Evolutionary conservation across 371 early-diverging fungal genomes (phyloP), one percentile per base, ranked within the genome.

Genomic region (Actinomortierella wolfii): DNA sequence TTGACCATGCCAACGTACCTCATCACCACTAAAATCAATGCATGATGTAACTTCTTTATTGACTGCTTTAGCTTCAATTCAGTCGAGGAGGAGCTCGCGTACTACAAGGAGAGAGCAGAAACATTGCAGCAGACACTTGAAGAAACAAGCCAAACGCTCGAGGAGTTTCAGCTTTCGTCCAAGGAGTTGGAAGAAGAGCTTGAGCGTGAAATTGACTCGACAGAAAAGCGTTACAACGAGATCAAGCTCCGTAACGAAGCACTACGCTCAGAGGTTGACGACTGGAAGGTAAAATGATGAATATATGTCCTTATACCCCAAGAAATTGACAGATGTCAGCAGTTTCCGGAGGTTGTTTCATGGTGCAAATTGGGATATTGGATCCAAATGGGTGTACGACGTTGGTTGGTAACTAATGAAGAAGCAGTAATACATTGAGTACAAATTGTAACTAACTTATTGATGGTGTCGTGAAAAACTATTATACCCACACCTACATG

Each of bases 141-240:
- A 34, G 86, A 87, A 25, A 86, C 88, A n/a, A 77, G 81, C 47
- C 76, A 76, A 28, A 79, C 82, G 11, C 58, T 87, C 29, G 88
- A 87, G 51, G 88, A 87, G 54, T 86, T 85, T 51, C 88, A 87
- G 61, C 66, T 77, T 2, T 82, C 85, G 13, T 84, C 85, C 50
- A 80, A 83, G 44, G 88, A 87, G 59, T 53, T 85, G 18, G 88
- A 87, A 77, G 88, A 85, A 57, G 88, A 86, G 50, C 77, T 87
- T 1, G 84, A 86, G 51, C 82, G 82, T 52, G 86, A 87, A 58
- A 61, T 87, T 7, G 84, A 85, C 47, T 78, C 81, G 34, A 85
- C 85, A 6, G 88, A 87, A 62, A 83, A 81, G 46, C 80, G 79
- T 14, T 84, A 81, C 57, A 81, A 78, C 45, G 88, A 87, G n/a